phyloP scores from a whole-genome alignment of 768 basidiomycete species.

The Neoboletus brunneissimus region DNA sequence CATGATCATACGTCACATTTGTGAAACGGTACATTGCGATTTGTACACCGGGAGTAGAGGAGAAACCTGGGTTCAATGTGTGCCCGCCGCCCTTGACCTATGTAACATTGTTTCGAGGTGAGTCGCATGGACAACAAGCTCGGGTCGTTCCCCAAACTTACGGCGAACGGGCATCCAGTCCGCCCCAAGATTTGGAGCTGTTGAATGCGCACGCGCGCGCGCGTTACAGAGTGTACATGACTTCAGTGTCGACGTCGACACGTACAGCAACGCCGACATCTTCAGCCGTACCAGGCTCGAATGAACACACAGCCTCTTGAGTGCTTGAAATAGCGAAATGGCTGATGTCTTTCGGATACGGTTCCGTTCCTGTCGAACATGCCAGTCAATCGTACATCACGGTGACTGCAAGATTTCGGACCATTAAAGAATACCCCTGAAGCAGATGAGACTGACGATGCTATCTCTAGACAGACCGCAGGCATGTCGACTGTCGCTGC shows the following conservation, averaged over 20 bases:
- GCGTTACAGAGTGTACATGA: not conserved
- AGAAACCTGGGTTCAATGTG: constrained; percentile 51
- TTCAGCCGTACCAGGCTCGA: constrained; percentile 55
- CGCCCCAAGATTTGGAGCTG: constrained; percentile 49
- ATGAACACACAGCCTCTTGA: constrained; percentile 47
- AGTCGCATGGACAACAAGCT: not conserved
- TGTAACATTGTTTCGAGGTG: not conserved
- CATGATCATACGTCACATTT: constrained; percentile 40
- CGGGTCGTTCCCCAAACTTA: constrained; percentile 22
- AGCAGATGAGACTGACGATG: constrained; percentile 16
- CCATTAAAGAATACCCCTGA: constrained; percentile 26
- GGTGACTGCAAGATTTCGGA: not conserved
- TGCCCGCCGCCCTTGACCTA: constrained; percentile 69
- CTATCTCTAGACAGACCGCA: constrained; percentile 20
- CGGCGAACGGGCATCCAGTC: constrained; percentile 52
- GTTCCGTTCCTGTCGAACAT: constrained; percentile 15
- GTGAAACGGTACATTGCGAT: constrained; percentile 54
- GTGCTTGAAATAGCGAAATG: constrained; percentile 52
- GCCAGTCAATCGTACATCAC: constrained; percentile 7
- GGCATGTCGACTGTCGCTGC: constrained; percentile 1
- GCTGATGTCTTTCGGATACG: constrained; percentile 41
- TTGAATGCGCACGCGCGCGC: not conserved
- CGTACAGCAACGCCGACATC: constrained; percentile 52
- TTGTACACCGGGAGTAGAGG: constrained; percentile 58
- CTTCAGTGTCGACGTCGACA: not conserved